Evolutionary conservation across 2,329 filamentous ascomycete species (phyloP).

Genomic region (Aspergillus latus): DNA sequence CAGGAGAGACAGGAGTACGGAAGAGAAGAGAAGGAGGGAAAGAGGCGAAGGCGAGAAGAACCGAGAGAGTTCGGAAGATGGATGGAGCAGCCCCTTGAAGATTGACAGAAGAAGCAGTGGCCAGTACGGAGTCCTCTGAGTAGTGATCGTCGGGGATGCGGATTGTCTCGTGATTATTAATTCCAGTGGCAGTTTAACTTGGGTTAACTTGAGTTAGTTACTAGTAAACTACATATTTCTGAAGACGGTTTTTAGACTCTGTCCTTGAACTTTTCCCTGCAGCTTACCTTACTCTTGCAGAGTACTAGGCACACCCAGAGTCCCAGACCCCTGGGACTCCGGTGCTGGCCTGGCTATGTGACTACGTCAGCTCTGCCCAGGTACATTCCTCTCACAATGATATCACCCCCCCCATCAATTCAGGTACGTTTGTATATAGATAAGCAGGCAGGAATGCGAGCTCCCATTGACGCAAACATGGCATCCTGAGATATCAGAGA

Average conservation of each 20-base stretch:
- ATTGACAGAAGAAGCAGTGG: slow-evolving; percentile 4
- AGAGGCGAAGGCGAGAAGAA: neutral
- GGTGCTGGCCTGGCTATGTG: neutral
- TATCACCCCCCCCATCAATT: neutral
- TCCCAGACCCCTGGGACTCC: neutral
- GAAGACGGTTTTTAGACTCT: neutral
- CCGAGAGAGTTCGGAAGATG: neutral
- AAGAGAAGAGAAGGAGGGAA: slow-evolving; percentile 6
- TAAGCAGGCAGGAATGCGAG: slow-evolving; percentile 1
- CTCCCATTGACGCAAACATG: slow-evolving; percentile 1
- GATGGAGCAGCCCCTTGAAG: slow-evolving; percentile 10
- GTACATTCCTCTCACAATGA: neutral
- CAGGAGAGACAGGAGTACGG: slow-evolving; percentile 7
- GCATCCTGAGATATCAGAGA: neutral
- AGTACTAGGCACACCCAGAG: neutral
- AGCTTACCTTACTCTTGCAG: neutral
- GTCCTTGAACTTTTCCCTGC: neutral
- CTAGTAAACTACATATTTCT: neutral
- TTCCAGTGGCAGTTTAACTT: too few species aligned
- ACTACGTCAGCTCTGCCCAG: slow-evolving; percentile 1
- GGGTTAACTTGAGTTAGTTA: too few species aligned
- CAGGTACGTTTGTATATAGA: neutral
- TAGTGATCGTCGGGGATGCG: slow-evolving; percentile 11
- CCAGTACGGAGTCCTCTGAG: neutral
- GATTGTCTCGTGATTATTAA: neutral